Base-by-base conservation (phyloP, 805 yeast genomes). In the Lipomyces oligophaga region DNA sequence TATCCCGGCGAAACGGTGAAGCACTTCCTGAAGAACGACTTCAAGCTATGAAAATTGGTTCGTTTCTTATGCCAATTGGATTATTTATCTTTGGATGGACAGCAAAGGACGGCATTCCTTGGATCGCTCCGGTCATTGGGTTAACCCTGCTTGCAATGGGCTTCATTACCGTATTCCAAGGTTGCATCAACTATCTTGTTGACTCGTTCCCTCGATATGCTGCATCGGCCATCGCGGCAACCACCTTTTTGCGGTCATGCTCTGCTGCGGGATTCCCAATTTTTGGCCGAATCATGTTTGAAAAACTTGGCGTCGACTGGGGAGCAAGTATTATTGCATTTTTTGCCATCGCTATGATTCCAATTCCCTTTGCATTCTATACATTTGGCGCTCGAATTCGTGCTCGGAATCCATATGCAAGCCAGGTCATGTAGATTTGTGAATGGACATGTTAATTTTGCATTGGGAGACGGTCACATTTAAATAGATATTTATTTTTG, bases 81-180 rank as follows among this genome's bases (percentile, higher is more conserved):
- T 66, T 81, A 31, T 67, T 82, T 49, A 78, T 85, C 79, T 80
- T 78, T 58, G 88, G 87, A 11, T 82, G 87, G 88, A 73, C 81
- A 26, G 81, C 83, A 1, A 67, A 79, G 58, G 67, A 73, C 26
- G 60, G 73, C 25, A 58, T 78, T 35, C 78, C 71, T 41, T 82
- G 84, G 81, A 71, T 81, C 34, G 76, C 80, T 71, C 58, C 87
- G 81, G 63, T 79, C 57, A 76, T 76, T 22, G 81, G 88, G 0
- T 87, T 88, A 57, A 74, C 34, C 2, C 19, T 66, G 40, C 62
- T 58, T 47, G 67, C 68, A 1, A 37, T 54, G 11, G 73, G 74
- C 1, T 67, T 71, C 24, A 63, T 68, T 13, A 58, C 68, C 35
- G 59, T 67, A 30, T 68, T 71, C 47, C 63, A 70, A 30, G 74